phyloP scores from a whole-genome alignment of 208 protist species.

The Strigomonas oncopelti region DNA sequence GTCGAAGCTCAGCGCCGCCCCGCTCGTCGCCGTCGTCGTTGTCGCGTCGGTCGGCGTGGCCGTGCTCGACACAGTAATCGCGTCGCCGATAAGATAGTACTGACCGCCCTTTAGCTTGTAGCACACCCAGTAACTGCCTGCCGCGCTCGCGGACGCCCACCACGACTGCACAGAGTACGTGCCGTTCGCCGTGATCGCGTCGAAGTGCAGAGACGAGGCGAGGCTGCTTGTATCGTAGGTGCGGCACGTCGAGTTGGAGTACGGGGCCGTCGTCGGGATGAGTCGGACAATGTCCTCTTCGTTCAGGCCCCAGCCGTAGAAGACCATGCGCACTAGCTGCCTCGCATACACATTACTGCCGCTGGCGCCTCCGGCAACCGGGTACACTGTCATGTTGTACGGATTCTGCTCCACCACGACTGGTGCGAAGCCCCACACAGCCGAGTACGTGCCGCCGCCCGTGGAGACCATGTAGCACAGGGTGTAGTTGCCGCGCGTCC shows the following conservation, averaged over 20 bases:
- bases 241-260: conserved; percentile 32
- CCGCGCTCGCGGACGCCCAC: conserved; percentile 16
- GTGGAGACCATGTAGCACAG: conserved; percentile 48
- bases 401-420: conserved; percentile 64
- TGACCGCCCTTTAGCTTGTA: conserved; percentile 85
- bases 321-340: conserved; percentile 63
- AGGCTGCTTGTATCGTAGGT: conserved; percentile 8
- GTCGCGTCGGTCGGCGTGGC: conserved; percentile 47
- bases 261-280: conserved; percentile 22
- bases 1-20: conserved; percentile 17
- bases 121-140: conserved; percentile 60
- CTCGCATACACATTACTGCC: conserved; percentile 7
- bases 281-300: conserved; percentile 61
- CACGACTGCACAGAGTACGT: conserved; percentile 60
- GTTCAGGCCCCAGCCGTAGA: conserved; percentile 69
- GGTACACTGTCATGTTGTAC: conserved; percentile 31
- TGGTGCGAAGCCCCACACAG: conserved; percentile 72
- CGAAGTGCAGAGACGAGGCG: conserved; percentile 19
- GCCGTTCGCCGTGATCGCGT: conserved; percentile 68
- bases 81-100: conserved; percentile 58
- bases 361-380: conserved; percentile 1
- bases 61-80: conserved; percentile 16
- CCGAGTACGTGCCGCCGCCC: conserved; percentile 27
- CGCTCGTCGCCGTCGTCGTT: conserved; percentile 24
- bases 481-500: conserved; percentile 73